A percentile compares a stretch with the other conserved stretches of the same genome.
These are phyloP conservation scores for Verticillium dahliae DNA, from an alignment of 2,329 filamentous ascomycete genomes.

Conservation along the genomic window DNA sequence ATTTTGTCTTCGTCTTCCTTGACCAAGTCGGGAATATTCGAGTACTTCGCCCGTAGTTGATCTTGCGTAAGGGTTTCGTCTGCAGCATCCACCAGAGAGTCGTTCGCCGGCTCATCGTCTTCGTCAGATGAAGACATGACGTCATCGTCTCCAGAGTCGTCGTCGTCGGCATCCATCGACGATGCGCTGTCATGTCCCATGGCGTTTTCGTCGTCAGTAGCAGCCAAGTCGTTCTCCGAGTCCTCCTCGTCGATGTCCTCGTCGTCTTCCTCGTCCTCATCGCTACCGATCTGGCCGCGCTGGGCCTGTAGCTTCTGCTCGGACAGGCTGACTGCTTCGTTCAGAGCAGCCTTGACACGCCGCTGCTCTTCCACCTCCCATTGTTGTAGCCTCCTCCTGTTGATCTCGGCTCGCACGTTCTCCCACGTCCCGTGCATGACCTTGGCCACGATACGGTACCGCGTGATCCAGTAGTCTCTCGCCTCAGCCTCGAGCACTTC, in stretches of 20 bases:
- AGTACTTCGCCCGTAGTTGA: constrained; percentile 63
- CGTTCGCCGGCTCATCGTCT: constrained; percentile 46
- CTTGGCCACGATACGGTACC: constrained; percentile 66
- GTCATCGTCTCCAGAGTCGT: constrained; percentile 33
- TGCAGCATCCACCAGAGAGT: constrained; percentile 32
- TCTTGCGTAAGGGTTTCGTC: constrained; percentile 65
- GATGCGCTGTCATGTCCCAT: constrained; percentile 30
- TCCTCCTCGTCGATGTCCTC: constrained; percentile 20
- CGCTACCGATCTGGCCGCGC: constrained; percentile 44
- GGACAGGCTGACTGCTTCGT: constrained; percentile 66
- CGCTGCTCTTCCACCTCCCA: constrained; percentile 62
- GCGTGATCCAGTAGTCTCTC: constrained; percentile 55
- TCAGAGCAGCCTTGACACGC: constrained; percentile 61
- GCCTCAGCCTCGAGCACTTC: constrained; percentile 82
- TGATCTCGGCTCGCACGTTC: constrained; percentile 56
- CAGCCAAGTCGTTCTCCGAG: constrained; percentile 23
- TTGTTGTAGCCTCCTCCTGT: constrained; percentile 50
- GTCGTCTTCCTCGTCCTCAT: constrained; percentile 30
- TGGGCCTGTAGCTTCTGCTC: constrained; percentile 62
- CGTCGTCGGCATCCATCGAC: constrained; percentile 28
- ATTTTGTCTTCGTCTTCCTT: constrained; percentile 16
- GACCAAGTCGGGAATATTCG: constrained; percentile 49
- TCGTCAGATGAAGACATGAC: constrained; percentile 59
- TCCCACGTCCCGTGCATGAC: constrained; percentile 54
- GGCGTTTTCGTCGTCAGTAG: constrained; percentile 22